Conservation (phyloP, 169 alveolate genomes). For the Plasmodium adleri region DNA sequence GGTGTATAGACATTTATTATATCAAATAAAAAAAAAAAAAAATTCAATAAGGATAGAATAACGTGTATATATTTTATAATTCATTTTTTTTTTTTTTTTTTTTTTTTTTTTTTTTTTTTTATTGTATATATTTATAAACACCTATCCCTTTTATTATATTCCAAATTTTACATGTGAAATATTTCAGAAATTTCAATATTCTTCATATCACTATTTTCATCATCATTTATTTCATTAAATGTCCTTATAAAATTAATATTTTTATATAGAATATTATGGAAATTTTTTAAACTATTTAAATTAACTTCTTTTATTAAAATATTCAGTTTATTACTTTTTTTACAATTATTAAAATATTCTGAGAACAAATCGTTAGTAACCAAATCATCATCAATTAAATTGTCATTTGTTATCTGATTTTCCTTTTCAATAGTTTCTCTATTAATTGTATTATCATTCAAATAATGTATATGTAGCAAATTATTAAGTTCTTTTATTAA, state of each 20-base stretch:
- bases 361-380: constrained; percentile 71
- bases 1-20: no score
- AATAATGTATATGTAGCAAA: constrained; percentile 25
- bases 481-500: constrained; percentile 34
- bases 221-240: constrained; percentile 39
- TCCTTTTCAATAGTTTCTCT: not conserved
- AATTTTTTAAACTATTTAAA: constrained; percentile 36
- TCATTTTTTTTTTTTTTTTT: no score
- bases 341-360: constrained; percentile 62
- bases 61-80: no score
- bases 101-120: no score
- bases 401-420: not conserved
- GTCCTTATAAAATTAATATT: constrained; percentile 61
- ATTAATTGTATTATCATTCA: not conserved
- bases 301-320: constrained; percentile 68
- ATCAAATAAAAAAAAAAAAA: no score
- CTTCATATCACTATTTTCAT: not conserved
- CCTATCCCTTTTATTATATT: no score
- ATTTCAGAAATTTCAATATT: constrained; percentile 26
- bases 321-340: constrained; percentile 39
- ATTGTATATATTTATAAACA: no score
- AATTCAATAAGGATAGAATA: no score
- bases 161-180: constrained; percentile 17
- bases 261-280: constrained; percentile 37
- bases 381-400: constrained; percentile 45